Evolutionary conservation across 169 alveolate species (phyloP), one percentile per base, ranked within the genome.

Genomic region (Plasmodium gonderi): DNA sequence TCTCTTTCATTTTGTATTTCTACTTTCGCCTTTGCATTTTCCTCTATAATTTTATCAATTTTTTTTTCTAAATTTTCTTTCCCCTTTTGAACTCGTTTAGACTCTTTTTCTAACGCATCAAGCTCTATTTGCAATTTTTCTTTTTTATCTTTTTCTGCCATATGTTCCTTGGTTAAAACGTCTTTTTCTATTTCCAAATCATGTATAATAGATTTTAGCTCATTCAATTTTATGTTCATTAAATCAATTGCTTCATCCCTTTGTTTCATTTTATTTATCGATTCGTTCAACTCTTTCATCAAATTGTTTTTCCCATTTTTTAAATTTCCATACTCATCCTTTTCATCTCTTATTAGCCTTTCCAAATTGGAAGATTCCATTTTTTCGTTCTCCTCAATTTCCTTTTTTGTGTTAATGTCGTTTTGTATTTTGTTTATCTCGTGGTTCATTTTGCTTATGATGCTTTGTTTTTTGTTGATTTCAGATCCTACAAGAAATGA

Each of bases 181-280:
- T 77, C 91, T 36, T 77, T 64, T 3, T 23, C 60, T 65, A 77
- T 78, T 49, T 90, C 94, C 26, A 76, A n/a, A 0, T 76, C 90
- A 4, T 12, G 6, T 8, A 90, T 67, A 51, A 49, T 45, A n/a
- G 31, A 9, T 69, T 90, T 90, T 47, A 90, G 26, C 36, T 42
- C 75, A 33, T 65, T 38, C 29, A 90, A 40, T 45, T 90, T 77
- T 0, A 23, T 90, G 72, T 90, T 77, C 47, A 90, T 90, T 78
- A 72, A 67, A 7, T 54, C 76, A 44, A 90, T 90, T 0, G 81
- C 90, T 77, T 76, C 90, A 51, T 90, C 94, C 36, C 94, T 85
- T 45, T 75, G 77, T 17, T 75, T 85, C 85, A 85, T 85, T 49
- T 85, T 29, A 42, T 33, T 17, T 1, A 85, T 54, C 9, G 92